These are phyloP conservation scores for Talaromyces sp. DNA, from an alignment of 2,329 filamentous ascomycete genomes.

Conservation along the genomic window DNA sequence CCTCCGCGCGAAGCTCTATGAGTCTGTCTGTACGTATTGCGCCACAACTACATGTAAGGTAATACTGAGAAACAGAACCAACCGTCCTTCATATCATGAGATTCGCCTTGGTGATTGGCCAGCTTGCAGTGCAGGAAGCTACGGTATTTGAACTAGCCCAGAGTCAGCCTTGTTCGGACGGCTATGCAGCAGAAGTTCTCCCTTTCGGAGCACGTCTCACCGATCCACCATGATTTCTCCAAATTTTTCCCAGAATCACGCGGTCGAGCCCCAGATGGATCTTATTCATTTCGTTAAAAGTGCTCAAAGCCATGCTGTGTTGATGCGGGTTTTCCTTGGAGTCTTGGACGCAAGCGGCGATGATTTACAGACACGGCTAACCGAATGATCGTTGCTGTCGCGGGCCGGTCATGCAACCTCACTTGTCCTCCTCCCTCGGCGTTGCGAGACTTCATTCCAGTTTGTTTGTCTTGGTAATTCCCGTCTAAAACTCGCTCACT, in stretches of 20 bases:
- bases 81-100: not conserved
- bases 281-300: not conserved
- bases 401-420: not conserved
- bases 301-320: not conserved
- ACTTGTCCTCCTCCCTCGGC: not conserved
- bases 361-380: not conserved
- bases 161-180: not conserved
- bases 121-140: not conserved
- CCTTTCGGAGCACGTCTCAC: not conserved
- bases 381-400: not conserved
- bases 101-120: not conserved
- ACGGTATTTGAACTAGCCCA: not conserved
- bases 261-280: not conserved
- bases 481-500: not conserved
- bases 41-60: not conserved
- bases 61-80: not conserved
- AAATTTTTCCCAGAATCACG: not conserved
- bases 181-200: not conserved
- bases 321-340: not conserved
- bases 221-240: not conserved
- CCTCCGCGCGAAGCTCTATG: not conserved
- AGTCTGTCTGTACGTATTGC: not conserved
- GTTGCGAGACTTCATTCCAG: not conserved
- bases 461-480: not conserved
- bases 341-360: not conserved